These are phyloP conservation scores for Pneumocystis murina DNA, from an alignment of 1,139 yeast species.

Conservation along the genomic window DNA sequence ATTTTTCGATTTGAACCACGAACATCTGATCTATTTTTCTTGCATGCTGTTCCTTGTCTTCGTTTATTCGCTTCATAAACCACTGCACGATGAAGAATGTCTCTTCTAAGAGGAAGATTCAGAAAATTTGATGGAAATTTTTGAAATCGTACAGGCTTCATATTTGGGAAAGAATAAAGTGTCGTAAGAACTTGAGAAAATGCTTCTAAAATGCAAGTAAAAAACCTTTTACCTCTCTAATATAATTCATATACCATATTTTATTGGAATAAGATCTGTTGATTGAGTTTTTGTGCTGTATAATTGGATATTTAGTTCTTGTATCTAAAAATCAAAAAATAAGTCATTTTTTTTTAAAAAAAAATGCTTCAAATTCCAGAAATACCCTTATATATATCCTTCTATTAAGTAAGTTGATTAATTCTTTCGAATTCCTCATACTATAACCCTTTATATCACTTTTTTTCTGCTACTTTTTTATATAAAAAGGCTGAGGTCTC, in stretches of 20 bases:
- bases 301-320: background rate
- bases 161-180: conserved; percentile 68
- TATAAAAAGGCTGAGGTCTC: background rate
- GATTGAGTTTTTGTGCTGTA: background rate
- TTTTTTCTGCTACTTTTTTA: background rate
- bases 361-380: background rate
- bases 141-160: conserved; percentile 64
- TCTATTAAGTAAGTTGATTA: background rate
- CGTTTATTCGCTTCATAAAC: conserved; percentile 79
- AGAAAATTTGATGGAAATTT: conserved; percentile 61
- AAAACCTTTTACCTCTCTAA: background rate
- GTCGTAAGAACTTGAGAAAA: conserved; percentile 23
- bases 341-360: background rate
- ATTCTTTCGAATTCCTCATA: background rate
- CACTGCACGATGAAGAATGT: conserved; percentile 85
- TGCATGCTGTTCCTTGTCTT: conserved; percentile 73
- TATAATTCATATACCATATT: background rate
- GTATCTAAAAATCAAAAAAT: background rate
- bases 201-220: conserved; percentile 34
- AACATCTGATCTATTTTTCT: conserved; percentile 58
- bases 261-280: background rate
- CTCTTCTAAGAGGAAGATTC: conserved; percentile 70
- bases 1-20: conserved; percentile 75
- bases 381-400: background rate
- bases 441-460: background rate